Conservation (phyloP, 495 filamentous ascomycete species). For the Daldinia caldariorum region DNA sequence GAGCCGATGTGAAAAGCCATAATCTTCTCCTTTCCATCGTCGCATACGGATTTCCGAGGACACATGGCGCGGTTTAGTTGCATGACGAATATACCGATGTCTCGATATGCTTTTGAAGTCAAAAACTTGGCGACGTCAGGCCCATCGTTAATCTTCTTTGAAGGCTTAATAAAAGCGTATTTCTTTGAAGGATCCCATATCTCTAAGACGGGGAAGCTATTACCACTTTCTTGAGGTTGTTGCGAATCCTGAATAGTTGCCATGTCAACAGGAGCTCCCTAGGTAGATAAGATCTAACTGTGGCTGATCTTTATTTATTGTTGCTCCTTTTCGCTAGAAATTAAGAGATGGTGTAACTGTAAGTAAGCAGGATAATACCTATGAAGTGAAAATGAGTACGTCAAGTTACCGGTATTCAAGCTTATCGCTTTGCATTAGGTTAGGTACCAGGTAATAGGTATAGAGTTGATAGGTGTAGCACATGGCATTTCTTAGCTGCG, state of each 20-base stretch:
- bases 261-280: constrained; percentile 22
- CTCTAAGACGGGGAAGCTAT: constrained; percentile 47
- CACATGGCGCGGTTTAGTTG: constrained; percentile 92
- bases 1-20: constrained; percentile 61
- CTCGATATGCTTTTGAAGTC: constrained; percentile 79
- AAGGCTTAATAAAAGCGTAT: constrained; percentile 63
- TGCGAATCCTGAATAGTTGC: constrained; percentile 27
- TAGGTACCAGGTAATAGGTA: too few relatives aligned
- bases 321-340: not conserved
- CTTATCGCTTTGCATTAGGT: not conserved
- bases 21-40: constrained; percentile 47
- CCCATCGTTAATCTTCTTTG: constrained; percentile 83
- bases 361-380: not conserved
- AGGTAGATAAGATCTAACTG: not conserved
- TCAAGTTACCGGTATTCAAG: not conserved
- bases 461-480: not conserved
- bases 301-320: not conserved
- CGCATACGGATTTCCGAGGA: constrained; percentile 61
- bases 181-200: constrained; percentile 46
- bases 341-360: not conserved
- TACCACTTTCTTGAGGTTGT: constrained; percentile 10
- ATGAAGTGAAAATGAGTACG: not conserved
- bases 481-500: constrained; percentile 2
- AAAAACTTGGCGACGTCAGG: constrained; percentile 81
- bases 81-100: constrained; percentile 85